Evolutionary conservation across 179 eudicot species (phyloP).

Genomic region (Actinidia polygama): DNA sequence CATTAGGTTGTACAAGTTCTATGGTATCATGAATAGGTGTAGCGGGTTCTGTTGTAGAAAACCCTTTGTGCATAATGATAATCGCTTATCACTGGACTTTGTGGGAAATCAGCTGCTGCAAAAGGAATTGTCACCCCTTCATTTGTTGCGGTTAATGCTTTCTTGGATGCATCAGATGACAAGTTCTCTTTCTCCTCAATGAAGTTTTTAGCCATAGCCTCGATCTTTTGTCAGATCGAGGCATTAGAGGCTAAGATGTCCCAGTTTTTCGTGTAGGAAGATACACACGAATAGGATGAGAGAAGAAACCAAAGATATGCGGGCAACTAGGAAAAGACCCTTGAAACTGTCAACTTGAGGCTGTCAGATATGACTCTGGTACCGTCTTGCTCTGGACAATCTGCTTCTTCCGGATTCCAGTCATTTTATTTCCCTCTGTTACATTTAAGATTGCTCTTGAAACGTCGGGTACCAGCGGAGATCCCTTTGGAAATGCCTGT

Average conservation of each 20-base stretch:
- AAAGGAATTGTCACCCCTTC: neutral
- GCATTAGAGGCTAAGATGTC: constrained; percentile 6
- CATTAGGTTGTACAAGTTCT: neutral
- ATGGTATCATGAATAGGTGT: constrained; percentile 17
- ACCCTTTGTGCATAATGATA: constrained; percentile 23
- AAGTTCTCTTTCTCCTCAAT: constrained; percentile 16
- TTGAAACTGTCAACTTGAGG: constrained; percentile 44
- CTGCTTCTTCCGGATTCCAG: neutral
- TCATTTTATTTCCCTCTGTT: constrained; percentile 39
- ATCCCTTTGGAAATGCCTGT: constrained; percentile 61
- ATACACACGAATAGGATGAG: constrained; percentile 24
- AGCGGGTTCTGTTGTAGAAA: constrained; percentile 26
- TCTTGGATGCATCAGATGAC: constrained; percentile 8
- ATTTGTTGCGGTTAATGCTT: neutral
- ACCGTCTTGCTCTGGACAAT: constrained; percentile 22
- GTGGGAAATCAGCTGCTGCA: neutral
- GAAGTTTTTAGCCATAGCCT: constrained; percentile 17
- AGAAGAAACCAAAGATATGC: constrained; percentile 25
- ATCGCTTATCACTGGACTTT: constrained; percentile 32
- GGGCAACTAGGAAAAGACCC: constrained; percentile 46
- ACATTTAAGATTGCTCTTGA: constrained; percentile 46
- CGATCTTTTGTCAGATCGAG: constrained; percentile 13
- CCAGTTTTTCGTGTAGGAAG: constrained; percentile 34
- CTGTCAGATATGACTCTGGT: constrained; percentile 26
- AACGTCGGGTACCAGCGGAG: constrained; percentile 48